phyloP scores from a whole-genome alignment of 2,329 filamentous ascomycete species.

The Lachnellula occidentalis region DNA sequence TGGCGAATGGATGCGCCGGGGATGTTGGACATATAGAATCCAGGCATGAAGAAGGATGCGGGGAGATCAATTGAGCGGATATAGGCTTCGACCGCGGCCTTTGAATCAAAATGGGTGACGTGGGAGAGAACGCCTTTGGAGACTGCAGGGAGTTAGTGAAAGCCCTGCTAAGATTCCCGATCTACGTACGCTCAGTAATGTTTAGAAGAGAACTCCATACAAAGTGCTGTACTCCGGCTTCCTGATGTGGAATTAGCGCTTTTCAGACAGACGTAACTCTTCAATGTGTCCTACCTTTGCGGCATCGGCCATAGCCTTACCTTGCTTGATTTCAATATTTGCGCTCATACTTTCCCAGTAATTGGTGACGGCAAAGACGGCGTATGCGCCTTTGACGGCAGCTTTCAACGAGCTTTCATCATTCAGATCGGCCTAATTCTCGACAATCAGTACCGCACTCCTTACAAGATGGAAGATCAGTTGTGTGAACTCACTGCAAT shows the following conservation, averaged over 20 bases:
- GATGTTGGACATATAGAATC: slow-evolving; percentile 48
- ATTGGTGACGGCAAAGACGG: slow-evolving; percentile 30
- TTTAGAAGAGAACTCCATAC: slow-evolving; percentile 42
- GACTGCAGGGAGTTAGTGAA: slow-evolving; percentile 26
- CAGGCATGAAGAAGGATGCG: slow-evolving; percentile 44
- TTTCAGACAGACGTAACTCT: not conserved
- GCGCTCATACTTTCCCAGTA: slow-evolving; percentile 34
- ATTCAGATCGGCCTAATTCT: slow-evolving; percentile 36
- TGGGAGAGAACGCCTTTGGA: slow-evolving; percentile 36
- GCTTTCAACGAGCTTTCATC: slow-evolving; percentile 35
- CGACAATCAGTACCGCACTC: not conserved
- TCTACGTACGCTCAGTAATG: slow-evolving; percentile 35
- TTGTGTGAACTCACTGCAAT: slow-evolving; percentile 31
- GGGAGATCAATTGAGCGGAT: slow-evolving; percentile 36
- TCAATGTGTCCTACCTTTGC: slow-evolving; percentile 32
- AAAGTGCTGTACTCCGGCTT: slow-evolving; percentile 39
- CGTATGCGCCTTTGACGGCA: slow-evolving; percentile 29
- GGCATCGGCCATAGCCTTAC: slow-evolving; percentile 43
- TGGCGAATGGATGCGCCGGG: slow-evolving; percentile 23
- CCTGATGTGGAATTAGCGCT: slow-evolving; percentile 22
- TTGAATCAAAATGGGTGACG: slow-evolving; percentile 37
- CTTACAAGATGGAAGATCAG: no score
- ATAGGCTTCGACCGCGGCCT: slow-evolving; percentile 35
- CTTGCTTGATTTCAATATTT: slow-evolving; percentile 40
- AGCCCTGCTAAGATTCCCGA: not conserved